Conservation (phyloP, 2,329 filamentous ascomycete genomes). For the Metarhizium robertsii region DNA sequence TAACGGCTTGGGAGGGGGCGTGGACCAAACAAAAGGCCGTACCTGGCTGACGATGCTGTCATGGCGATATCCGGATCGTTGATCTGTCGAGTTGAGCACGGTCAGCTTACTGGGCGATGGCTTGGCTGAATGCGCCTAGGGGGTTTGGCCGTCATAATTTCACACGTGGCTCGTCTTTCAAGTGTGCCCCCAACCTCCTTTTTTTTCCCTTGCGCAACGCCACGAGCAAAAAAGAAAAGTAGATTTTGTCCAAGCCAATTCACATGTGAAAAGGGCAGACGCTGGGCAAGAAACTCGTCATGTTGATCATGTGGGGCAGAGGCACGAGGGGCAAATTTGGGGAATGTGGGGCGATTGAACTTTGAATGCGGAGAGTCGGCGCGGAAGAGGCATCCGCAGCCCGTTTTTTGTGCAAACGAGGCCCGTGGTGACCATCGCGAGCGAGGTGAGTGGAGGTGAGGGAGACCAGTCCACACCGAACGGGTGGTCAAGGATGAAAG, state of each 20-base stretch:
- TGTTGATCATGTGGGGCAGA: background rate
- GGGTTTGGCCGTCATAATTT: no score
- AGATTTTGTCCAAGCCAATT: background rate
- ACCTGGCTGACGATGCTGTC: constrained; percentile 18
- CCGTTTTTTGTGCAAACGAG: background rate
- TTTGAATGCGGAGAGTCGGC: background rate
- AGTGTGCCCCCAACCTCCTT: no score
- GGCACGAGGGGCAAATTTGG: background rate
- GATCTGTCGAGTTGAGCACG: constrained; percentile 17
- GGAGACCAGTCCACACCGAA: background rate
- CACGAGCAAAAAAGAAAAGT: background rate
- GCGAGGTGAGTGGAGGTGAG: background rate
- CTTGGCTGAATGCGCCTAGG: no score
- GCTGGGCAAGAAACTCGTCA: background rate
- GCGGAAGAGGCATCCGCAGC: background rate
- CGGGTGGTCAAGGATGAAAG: background rate
- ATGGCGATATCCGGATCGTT: constrained; percentile 25
- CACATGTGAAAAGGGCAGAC: background rate
- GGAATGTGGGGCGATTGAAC: background rate
- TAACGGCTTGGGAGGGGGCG: constrained; percentile 6
- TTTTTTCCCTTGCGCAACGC: background rate
- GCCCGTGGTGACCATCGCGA: background rate
- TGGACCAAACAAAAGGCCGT: background rate
- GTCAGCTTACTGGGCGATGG: background rate
- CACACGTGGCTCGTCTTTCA: no score